These are phyloP conservation scores for Samsoniella hepiali DNA, from an alignment of 2,329 filamentous ascomycete species.

Conservation along the genomic window DNA sequence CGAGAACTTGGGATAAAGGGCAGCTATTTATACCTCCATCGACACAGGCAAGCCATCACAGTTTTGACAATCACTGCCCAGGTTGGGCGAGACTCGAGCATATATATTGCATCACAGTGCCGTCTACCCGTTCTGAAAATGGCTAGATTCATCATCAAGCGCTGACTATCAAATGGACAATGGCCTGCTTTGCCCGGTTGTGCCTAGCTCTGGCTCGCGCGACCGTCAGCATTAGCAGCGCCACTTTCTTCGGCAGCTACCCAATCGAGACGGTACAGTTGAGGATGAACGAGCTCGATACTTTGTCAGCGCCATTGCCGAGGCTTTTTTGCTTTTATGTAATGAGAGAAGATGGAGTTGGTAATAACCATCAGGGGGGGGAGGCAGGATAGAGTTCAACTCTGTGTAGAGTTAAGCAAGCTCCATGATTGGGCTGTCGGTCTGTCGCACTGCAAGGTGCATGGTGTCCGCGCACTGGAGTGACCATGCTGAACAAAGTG, in stretches of 20 bases:
- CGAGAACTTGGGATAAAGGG: background rate
- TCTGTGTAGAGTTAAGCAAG: too few relatives aligned
- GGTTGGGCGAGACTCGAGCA: background rate
- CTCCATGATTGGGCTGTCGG: too few relatives aligned
- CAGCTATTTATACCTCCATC: background rate
- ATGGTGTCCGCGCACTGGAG: too few relatives aligned
- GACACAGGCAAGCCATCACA: background rate
- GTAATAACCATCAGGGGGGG: background rate
- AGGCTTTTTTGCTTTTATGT: background rate
- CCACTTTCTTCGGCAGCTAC: background rate
- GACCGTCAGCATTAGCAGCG: constrained; percentile 1
- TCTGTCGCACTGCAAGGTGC: too few relatives aligned
- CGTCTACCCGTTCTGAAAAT: background rate
- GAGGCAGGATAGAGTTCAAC: too few relatives aligned
- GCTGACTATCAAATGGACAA: background rate
- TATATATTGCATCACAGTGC: constrained; percentile 2
- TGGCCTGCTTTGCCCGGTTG: background rate
- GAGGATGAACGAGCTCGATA: background rate
- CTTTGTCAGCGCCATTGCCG: background rate
- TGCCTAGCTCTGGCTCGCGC: background rate
- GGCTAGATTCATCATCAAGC: background rate
- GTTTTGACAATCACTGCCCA: background rate
- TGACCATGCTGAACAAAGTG: too few relatives aligned
- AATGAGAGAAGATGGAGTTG: background rate
- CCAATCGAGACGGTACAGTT: background rate